Evolutionary conservation across 768 basidiomycete species (phyloP).

Genomic region (Inosperma sp.): DNA sequence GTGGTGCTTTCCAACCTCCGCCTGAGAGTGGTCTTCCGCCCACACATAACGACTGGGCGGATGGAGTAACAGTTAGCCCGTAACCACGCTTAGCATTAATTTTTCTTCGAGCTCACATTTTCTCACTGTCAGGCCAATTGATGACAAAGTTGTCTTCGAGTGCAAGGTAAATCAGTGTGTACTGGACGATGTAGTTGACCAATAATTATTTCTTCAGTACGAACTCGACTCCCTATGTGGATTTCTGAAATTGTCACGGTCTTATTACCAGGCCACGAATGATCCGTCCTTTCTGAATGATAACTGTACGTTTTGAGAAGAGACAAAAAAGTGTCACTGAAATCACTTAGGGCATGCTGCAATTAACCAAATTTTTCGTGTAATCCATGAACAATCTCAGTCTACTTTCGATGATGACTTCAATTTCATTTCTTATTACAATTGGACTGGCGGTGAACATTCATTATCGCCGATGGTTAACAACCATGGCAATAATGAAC

Average conservation of each 20-base stretch:
- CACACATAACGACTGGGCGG: constrained; percentile 64
- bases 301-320: constrained; percentile 44
- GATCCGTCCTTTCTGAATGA: constrained; percentile 69
- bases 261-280: constrained; percentile 67
- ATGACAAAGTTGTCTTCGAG: constrained; percentile 70
- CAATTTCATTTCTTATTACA: constrained; percentile 73
- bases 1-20: constrained; percentile 76
- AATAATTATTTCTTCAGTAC: constrained; percentile 40
- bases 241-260: constrained; percentile 72
- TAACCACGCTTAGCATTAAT: constrained; percentile 30
- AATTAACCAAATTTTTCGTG: constrained; percentile 67
- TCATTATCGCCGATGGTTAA: constrained; percentile 58
- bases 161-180: constrained; percentile 58
- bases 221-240: constrained; percentile 77
- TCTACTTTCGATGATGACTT: constrained; percentile 63
- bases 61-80: constrained; percentile 70
- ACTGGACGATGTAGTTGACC: not conserved
- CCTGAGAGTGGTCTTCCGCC: constrained; percentile 65
- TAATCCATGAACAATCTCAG: constrained; percentile 75
- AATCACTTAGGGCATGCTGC: constrained; percentile 56
- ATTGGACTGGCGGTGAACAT: constrained; percentile 72
- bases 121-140: constrained; percentile 46
- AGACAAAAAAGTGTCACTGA: not conserved
- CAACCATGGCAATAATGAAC: constrained; percentile 72
- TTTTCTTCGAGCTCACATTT: not conserved